A percentile compares a stretch with the other conserved stretches of the same genome.
phyloP scores from a whole-genome alignment of 805 yeast species.

The Wickerhamomyces canadensis region DNA sequence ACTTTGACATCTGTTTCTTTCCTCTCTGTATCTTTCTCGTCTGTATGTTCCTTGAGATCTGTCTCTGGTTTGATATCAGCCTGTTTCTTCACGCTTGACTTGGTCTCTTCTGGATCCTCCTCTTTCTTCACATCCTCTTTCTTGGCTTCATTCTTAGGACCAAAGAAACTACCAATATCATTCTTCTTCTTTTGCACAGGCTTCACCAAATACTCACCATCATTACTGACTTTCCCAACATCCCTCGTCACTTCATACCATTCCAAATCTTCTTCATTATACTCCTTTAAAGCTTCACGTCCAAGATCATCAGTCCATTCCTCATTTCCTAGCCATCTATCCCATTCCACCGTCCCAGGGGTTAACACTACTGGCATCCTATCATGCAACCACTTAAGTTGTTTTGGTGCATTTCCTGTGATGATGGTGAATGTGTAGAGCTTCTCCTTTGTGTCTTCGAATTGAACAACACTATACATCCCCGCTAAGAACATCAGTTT shows the following conservation, averaged over 20 bases:
- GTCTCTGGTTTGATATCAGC: slow-evolving; percentile 3
- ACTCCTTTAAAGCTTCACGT: slow-evolving; percentile 34
- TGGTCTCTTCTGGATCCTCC: no score
- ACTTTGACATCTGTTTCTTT: neutral
- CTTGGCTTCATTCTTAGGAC: slow-evolving; percentile 1
- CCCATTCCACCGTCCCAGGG: slow-evolving; percentile 54
- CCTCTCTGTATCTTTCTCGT: slow-evolving; percentile 1
- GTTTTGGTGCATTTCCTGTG: slow-evolving; percentile 64
- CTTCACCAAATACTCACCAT: slow-evolving; percentile 30
- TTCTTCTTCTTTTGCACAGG: slow-evolving; percentile 18
- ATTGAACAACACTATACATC: slow-evolving; percentile 29
- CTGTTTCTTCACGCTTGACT: no score
- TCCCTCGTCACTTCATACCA: slow-evolving; percentile 52
- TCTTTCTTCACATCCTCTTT: slow-evolving; percentile 3
- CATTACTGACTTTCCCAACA: slow-evolving; percentile 57
- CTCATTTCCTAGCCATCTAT: slow-evolving; percentile 52
- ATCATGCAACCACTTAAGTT: slow-evolving; percentile 62
- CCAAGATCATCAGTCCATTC: slow-evolving; percentile 38
- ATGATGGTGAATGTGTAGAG: slow-evolving; percentile 58
- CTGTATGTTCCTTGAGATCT: no score
- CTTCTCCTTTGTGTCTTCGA: slow-evolving; percentile 18
- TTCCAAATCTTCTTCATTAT: slow-evolving; percentile 33
- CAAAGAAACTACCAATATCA: slow-evolving; percentile 12
- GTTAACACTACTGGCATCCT: slow-evolving; percentile 73
- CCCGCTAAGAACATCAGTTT: slow-evolving; percentile 65